phyloP scores from a whole-genome alignment of 176 grass and related monocot genomes.

The Dendrocalamus sinicus region DNA sequence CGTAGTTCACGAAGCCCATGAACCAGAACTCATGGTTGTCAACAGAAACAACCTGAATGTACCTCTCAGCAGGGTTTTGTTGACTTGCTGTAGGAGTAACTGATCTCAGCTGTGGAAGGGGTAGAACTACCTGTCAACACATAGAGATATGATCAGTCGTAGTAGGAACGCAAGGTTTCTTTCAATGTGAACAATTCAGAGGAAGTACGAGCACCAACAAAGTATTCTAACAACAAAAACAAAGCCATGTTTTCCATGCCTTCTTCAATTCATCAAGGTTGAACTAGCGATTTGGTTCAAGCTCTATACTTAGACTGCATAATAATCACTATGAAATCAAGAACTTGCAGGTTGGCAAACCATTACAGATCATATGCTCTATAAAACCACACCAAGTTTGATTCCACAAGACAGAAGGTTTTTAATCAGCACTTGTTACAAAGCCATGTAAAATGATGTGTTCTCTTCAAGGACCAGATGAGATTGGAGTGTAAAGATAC shows the following conservation, averaged over 20 bases:
- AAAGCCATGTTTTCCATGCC: background rate
- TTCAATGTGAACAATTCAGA: background rate
- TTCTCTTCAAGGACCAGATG: background rate
- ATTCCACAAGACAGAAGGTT: background rate
- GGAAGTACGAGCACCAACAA: background rate
- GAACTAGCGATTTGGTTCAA: background rate
- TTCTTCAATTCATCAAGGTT: background rate
- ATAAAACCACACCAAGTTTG: background rate
- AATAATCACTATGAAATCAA: background rate
- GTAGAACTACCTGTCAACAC: slow-evolving; percentile 50
- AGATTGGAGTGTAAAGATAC: background rate
- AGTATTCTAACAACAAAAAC: background rate
- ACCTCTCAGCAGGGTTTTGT: slow-evolving; percentile 62
- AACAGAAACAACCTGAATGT: slow-evolving; percentile 47
- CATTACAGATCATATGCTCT: background rate
- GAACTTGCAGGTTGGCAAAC: background rate
- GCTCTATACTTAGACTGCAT: background rate
- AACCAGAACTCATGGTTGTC: slow-evolving; percentile 70
- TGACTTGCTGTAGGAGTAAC: slow-evolving; percentile 47
- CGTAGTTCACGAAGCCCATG: slow-evolving; percentile 65
- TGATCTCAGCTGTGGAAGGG: slow-evolving; percentile 48
- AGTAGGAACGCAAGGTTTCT: background rate
- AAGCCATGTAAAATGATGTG: background rate
- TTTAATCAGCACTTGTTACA: background rate
- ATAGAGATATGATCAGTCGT: slow-evolving; percentile 17